Evolutionary conservation across 441 rosid species (phyloP), one percentile per base, ranked within the genome.

Genomic region (Populus hybrid): DNA sequence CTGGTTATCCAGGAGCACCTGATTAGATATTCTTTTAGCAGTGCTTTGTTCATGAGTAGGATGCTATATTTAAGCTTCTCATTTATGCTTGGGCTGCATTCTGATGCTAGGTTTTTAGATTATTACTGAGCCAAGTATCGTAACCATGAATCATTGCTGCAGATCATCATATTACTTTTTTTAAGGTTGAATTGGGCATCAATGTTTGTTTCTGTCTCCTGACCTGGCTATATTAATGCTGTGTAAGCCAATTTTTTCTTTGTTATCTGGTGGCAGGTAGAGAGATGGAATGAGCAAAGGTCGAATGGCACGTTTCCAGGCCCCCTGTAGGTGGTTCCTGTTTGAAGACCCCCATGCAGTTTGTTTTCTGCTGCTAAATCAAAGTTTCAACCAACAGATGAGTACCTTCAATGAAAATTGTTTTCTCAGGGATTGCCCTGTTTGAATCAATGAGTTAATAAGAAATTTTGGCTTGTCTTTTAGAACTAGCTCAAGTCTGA

Each of bases 221-320:
- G 2, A 3, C 42, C 24, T 69, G 69, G 57, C 28, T n/a, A 8
- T 28, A 10, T 59, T 18, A 28, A 42, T 70, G 28, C 35, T 65
- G 7, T 28, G 42, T 67, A 35, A 2, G 20, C 78, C 63, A 68
- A 83, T 68, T 12, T 36, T 64, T 69, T 57, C 35, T 20, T 32
- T 64, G 35, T 72, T 24, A 36, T 36, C 77, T 77, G 21, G 24
- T 75, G 67, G 12, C 82, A 95, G 99, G 75, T 93, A 70, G 98
- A 92, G 0, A 87, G 83, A 82, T 95, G 99, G 99, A 95, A 95
- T 76, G 99, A 95, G 85, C 99, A 95, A 84, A 87, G 99, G 89
- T 98, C 92, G 86, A 91, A 91, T 72, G 99, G 99, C 81, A 92
- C 98, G 21, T 95, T 95, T 83, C 98, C 99, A 12, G 98, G 98